Base-by-base conservation (phyloP, 2,329 filamentous ascomycete genomes). In the Trichoderma harzianum region DNA sequence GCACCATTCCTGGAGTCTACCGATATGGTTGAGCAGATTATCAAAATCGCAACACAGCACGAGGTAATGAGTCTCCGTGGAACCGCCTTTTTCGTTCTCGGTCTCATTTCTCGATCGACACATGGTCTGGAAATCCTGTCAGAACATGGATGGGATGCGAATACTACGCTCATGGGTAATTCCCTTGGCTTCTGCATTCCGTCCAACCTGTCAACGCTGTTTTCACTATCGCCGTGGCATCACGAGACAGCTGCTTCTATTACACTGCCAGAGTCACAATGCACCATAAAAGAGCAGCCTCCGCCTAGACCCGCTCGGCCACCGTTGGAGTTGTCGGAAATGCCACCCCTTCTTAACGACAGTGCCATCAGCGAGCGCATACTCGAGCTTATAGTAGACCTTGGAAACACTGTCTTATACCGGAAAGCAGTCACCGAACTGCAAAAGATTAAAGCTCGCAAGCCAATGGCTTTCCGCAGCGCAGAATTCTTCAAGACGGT, bases 61-160 rank as follows among this genome's bases (percentile, higher is more conserved):
- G 91, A 95, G 75, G 93, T 99, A 64, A 92, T 99, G 90, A 97
- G 94, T 72, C 86, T 99, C 77, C 89, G 97, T 58, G 96, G 97
- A 47, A 99, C 97, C 0, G 96, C 96, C 1, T 98, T 98, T 81
- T 99, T 98, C 77, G 96, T 98, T 0, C 84, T 99, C 0, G 96
- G 96, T 0, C 84, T 99, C 71, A 95, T 99, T 70, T 98, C 95
- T 1, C 88, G 96, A 69, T 98, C 95, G 66, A 87, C 94, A 10
- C 95, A 98, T 78, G 96, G 96, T 0, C 88, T 98, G 30, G 94
- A 97, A 80, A 97, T 98, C 72, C 83, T 99, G 16, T 91, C 92
- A 1, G 93, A 97, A 78, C 87, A 93, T 78, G 95, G 95, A 12
- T 99, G 97, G 97, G 95, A 97, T 77, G 93, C 94, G 11, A 95